These are phyloP conservation scores for Neurospora sp. DNA, from an alignment of 495 filamentous ascomycete genomes.

Conservation along the genomic window DNA sequence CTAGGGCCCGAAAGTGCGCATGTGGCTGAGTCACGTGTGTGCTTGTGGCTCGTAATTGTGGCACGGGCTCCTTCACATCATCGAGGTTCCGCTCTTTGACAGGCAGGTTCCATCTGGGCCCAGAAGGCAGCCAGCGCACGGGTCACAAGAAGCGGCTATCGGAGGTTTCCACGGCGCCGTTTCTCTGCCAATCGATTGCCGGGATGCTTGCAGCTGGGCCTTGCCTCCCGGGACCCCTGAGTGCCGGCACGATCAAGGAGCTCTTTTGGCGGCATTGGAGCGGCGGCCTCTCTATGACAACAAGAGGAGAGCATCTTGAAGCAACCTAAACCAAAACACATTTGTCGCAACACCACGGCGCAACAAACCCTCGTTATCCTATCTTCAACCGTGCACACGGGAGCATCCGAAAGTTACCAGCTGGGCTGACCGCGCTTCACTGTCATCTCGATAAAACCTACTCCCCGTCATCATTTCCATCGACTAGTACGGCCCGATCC, in stretches of 20 bases:
- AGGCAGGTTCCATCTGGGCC: neutral
- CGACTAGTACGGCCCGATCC: neutral
- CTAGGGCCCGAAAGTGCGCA: constrained; percentile 15
- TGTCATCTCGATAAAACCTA: neutral
- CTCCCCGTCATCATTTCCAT: neutral
- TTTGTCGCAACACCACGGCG: neutral
- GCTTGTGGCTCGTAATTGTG: constrained; percentile 11
- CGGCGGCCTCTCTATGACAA: neutral
- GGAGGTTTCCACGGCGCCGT: constrained; percentile 1
- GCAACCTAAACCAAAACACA: neutral
- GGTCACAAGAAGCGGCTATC: neutral
- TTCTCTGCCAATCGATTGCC: constrained; percentile 8
- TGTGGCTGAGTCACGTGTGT: constrained; percentile 27
- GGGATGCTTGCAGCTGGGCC: neutral
- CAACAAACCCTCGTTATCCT: neutral
- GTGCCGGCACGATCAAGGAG: neutral
- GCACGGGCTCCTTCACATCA: neutral
- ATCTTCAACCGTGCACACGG: neutral
- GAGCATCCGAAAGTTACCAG: neutral
- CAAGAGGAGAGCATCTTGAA: neutral
- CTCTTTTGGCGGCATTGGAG: neutral
- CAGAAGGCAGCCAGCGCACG: neutral
- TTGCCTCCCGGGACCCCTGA: neutral
- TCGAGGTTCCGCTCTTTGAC: neutral
- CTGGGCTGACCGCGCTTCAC: neutral